Evolutionary conservation across 495 filamentous ascomycete species (phyloP), one percentile per base, ranked within the genome.

Genomic region (Evansstolkia leycettana): DNA sequence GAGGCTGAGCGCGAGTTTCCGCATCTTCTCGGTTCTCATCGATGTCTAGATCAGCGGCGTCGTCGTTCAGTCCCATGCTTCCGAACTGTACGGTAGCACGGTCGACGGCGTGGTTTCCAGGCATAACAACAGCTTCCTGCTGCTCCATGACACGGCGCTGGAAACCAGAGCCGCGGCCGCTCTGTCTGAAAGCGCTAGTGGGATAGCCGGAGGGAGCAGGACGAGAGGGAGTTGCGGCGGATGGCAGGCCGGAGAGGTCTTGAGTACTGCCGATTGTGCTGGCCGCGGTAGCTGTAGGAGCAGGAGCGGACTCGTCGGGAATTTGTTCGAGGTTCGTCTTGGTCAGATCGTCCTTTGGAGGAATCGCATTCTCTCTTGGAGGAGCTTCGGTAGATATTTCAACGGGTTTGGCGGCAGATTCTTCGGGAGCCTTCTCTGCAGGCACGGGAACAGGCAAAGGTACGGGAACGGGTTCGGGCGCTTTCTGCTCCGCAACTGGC

Each of bases 121-220:
- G 90, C 90, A 99, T 96, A 33, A 94, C 83, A 24, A 99, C 90
- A 12, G 88, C 84, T 55, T 99, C 92, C 51, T 89, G 87, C 50
- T 99, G 90, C 42, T 95, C 87, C 47, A 92, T 69, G 28, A 94
- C 71, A 42, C 84, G 78, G 17, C 88, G 77, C 51, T 88, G 77
- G 49, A 78, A 82, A 46, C 78, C 83, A 19, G 85, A 70, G 17
- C 78, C 77, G 29, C 88, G 77, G 28, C 58, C 57, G 27, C 80
- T 76, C 13, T 87, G 82, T 60, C 89, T 92, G 46, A 78, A 64
- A 8, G 85, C 83, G 29, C 73, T 78, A 5, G 82, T 66, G 13
- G 78, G 82, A 49, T 74, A 90, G 34, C 80, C 80, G 41, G 78
- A 71, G 33, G 78, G 57, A 18, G 72, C 50, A 14, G 73, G 73